These are phyloP conservation scores for Ophiostoma sp. DNA, from an alignment of 2,329 filamentous ascomycete species.

Conservation along the genomic window DNA sequence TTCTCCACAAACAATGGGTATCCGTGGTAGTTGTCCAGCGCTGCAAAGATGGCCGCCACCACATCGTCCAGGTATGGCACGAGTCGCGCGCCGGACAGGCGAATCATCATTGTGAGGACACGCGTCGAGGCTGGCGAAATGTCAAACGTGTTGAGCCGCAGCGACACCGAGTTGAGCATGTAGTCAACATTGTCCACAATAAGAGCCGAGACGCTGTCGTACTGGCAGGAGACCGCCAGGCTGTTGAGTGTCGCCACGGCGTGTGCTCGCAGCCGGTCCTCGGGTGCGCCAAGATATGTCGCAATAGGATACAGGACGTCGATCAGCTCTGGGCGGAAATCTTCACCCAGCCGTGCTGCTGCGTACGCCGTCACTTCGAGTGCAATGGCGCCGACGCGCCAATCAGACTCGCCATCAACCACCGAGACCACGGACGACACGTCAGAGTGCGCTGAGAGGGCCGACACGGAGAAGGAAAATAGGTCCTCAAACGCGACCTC, in stretches of 20 bases:
- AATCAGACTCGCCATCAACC: constrained; percentile 52
- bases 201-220: constrained; percentile 70
- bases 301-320: constrained; percentile 91
- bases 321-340: constrained; percentile 82
- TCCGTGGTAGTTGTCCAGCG: constrained; percentile 92
- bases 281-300: constrained; percentile 76
- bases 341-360: constrained; percentile 63
- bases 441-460: constrained; percentile 58
- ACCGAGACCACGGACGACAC: neutral
- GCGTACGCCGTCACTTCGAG: constrained; percentile 79
- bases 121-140: constrained; percentile 88
- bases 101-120: constrained; percentile 92
- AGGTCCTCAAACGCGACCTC: constrained; percentile 61
- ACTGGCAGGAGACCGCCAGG: constrained; percentile 73
- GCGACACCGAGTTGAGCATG: constrained; percentile 86
- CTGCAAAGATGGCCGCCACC: constrained; percentile 85
- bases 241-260: constrained; percentile 81
- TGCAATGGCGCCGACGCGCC: constrained; percentile 74
- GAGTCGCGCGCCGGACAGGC: constrained; percentile 75
- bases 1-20: constrained; percentile 83
- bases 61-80: constrained; percentile 91
- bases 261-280: constrained; percentile 69
- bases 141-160: constrained; percentile 88
- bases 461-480: constrained; percentile 65
- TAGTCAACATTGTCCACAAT: constrained; percentile 94